Conservation (phyloP, 2,329 filamentous ascomycete genomes). For the Xylaria sp. region DNA sequence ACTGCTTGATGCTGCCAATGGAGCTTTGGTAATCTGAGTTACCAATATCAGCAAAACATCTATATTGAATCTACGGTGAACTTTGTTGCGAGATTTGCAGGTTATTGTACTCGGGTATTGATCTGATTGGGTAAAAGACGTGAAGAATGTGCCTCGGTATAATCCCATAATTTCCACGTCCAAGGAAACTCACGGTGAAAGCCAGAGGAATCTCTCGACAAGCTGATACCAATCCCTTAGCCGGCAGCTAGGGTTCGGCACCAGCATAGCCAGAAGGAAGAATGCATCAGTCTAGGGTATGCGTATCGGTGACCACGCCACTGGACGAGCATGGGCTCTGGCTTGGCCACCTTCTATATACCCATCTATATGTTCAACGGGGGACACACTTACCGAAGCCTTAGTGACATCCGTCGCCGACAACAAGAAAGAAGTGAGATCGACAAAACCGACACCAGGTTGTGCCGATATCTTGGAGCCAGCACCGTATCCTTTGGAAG, state of each 20-base stretch:
- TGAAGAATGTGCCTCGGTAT: slow-evolving; percentile 49
- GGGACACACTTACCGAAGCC: slow-evolving; percentile 42
- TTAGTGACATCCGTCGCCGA: slow-evolving; percentile 64
- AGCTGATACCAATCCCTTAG: slow-evolving; percentile 44
- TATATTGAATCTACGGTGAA: slow-evolving; percentile 3
- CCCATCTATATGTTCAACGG: slow-evolving; percentile 38
- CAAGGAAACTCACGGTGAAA: slow-evolving; percentile 53
- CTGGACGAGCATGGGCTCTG: slow-evolving; percentile 45
- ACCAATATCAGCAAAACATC: slow-evolving; percentile 14
- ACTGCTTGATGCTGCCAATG: slow-evolving; percentile 2
- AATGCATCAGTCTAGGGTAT: slow-evolving; percentile 59
- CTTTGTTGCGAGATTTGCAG: not conserved
- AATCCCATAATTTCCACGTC: slow-evolving; percentile 54
- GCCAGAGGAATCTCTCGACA: slow-evolving; percentile 37
- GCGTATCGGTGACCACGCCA: slow-evolving; percentile 71
- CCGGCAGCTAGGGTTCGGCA: slow-evolving; percentile 42
- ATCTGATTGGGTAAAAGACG: slow-evolving; percentile 15
- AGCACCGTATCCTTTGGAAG: slow-evolving; percentile 80
- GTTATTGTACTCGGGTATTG: slow-evolving; percentile 26
- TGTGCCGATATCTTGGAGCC: slow-evolving; percentile 71
- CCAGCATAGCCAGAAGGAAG: slow-evolving; percentile 33
- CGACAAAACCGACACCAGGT: slow-evolving; percentile 73
- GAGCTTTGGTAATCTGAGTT: slow-evolving; percentile 10
- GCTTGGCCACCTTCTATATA: slow-evolving; percentile 67
- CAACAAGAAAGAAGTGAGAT: slow-evolving; percentile 77